Evolutionary conservation across 2,329 filamentous ascomycete species (phyloP).

Genomic region (Colletotrichum abscissum): DNA sequence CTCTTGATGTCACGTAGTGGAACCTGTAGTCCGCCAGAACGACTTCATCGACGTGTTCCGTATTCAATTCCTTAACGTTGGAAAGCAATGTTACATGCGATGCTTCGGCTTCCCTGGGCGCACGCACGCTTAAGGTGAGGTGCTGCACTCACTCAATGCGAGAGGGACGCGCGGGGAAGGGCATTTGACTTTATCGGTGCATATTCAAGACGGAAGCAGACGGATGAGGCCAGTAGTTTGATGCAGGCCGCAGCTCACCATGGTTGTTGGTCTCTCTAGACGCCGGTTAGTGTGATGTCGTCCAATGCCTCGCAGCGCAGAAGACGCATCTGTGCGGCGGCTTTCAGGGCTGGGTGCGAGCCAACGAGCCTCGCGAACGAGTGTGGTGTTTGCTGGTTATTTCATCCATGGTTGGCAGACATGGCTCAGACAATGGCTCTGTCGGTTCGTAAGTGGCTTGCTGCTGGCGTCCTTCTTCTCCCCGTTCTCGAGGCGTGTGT

Average conservation of each 20-base stretch:
- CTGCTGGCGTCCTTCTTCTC: neutral
- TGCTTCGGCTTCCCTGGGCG: too few relatives aligned
- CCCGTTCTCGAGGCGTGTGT: neutral
- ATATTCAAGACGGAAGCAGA: neutral
- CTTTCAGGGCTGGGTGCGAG: neutral
- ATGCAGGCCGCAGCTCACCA: neutral
- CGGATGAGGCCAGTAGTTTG: neutral
- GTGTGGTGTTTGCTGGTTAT: neutral
- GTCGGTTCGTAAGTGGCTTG: neutral
- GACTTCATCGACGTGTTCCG: neutral
- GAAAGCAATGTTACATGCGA: neutral
- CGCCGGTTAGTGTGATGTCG: constrained; percentile 7
- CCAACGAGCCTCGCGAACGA: neutral
- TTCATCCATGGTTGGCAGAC: neutral
- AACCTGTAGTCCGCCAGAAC: neutral
- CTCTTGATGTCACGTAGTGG: constrained; percentile 8
- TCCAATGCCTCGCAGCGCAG: neutral
- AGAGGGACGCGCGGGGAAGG: neutral
- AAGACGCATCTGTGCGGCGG: constrained; percentile 5
- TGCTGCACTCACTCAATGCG: neutral
- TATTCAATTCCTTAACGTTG: neutral
- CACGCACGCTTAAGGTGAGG: neutral
- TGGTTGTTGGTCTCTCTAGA: neutral
- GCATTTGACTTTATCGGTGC: neutral
- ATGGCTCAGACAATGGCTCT: neutral